Evolutionary conservation across 257 asterid species (phyloP).

Genomic region (Solanum pimpinellifolium): DNA sequence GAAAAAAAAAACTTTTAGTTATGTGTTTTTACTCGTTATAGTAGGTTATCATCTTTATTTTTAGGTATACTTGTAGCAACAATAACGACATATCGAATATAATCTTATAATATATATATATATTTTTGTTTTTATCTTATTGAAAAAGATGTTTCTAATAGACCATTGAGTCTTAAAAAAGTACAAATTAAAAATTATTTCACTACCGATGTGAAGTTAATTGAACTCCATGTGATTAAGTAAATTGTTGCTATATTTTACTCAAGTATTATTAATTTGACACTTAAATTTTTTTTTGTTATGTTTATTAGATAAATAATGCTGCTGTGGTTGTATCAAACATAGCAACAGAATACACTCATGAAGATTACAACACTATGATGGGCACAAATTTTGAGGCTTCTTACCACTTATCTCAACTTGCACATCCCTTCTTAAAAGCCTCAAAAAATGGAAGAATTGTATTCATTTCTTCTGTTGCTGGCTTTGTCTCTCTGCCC

Average conservation of each 20-base stretch:
- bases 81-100: too few relatives aligned
- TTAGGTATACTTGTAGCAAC: too few relatives aligned
- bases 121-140: too few relatives aligned
- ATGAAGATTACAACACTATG: slow-evolving; percentile 7
- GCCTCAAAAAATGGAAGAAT: slow-evolving; percentile 14
- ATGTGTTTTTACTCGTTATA: too few relatives aligned
- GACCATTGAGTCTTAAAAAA: not conserved
- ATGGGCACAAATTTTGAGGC: slow-evolving; percentile 15
- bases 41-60: too few relatives aligned
- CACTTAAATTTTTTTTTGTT: not conserved
- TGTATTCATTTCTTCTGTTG: slow-evolving; percentile 20
- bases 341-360: not conserved
- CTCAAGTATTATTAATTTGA: not conserved
- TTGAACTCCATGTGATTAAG: too few relatives aligned
- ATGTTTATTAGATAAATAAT: slow-evolving; percentile 11
- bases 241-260: too few relatives aligned
- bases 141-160: not conserved
- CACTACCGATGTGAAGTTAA: not conserved
- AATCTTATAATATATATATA: too few relatives aligned
- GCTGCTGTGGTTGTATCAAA: slow-evolving; percentile 8
- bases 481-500: slow-evolving; percentile 8
- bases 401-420: slow-evolving; percentile 15
- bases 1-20: too few relatives aligned
- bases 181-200: not conserved
- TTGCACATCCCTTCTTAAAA: slow-evolving; percentile 16